Evolutionary conservation across 1,139 yeast species (phyloP).

Genomic region (Scheffersomyces cryptocercus): DNA sequence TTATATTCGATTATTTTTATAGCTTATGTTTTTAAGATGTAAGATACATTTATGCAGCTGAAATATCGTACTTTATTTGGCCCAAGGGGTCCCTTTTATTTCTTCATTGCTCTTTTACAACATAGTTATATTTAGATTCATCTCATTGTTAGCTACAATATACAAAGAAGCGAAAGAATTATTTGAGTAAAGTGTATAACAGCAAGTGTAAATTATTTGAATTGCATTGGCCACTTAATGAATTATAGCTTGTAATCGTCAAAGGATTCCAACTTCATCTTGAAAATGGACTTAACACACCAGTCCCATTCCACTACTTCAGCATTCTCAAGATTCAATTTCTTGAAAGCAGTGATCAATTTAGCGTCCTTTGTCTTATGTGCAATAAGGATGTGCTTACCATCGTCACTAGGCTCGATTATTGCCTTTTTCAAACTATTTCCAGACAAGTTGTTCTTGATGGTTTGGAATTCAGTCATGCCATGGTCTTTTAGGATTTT

Average conservation of each 20-base stretch:
- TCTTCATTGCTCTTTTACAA: background rate
- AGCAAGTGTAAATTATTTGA: too few relatives aligned
- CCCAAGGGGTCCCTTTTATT: too few relatives aligned
- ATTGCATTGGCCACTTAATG: too few relatives aligned
- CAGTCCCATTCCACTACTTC: conserved; percentile 65
- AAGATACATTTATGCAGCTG: too few relatives aligned
- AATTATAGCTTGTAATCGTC: conserved; percentile 22
- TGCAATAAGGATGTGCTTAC: conserved; percentile 29
- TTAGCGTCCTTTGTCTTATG: conserved; percentile 47
- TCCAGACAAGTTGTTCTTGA: conserved; percentile 18
- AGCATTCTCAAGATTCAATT: conserved; percentile 21
- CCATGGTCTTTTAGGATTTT: conserved; percentile 72
- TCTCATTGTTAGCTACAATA: background rate
- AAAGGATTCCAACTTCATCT: conserved; percentile 35
- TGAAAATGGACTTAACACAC: conserved; percentile 62
- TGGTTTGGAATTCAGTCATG: conserved; percentile 32
- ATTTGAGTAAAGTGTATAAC: too few relatives aligned
- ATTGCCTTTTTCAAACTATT: conserved; percentile 8
- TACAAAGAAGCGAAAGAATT: background rate
- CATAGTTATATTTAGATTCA: background rate
- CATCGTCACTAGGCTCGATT: conserved; percentile 14
- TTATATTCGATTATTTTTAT: too few relatives aligned
- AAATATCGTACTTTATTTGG: too few relatives aligned
- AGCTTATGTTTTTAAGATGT: too few relatives aligned
- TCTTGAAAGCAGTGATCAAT: conserved; percentile 40